phyloP scores from a whole-genome alignment of 345 rosid species.

The Nephelium lappaceum region DNA sequence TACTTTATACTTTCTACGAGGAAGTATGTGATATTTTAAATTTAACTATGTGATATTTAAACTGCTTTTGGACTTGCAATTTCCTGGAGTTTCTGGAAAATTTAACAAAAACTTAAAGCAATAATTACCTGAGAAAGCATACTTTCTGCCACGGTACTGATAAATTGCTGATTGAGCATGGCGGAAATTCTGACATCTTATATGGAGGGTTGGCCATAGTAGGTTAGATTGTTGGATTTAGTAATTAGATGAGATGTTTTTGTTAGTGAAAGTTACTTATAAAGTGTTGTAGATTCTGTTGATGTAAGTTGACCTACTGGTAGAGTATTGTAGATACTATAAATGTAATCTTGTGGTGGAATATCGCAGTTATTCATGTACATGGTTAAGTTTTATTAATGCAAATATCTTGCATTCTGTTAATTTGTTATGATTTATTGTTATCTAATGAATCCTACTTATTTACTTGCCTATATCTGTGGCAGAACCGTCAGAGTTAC shows the following conservation, averaged over 20 bases:
- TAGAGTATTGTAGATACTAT: neutral
- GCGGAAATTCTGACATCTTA: neutral
- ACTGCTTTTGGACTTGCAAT: too few relatives aligned
- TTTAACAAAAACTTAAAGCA: too few relatives aligned
- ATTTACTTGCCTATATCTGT: neutral
- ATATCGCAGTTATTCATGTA: neutral
- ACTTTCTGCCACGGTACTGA: neutral
- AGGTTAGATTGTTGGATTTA: constrained; percentile 1
- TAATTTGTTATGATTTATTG: neutral
- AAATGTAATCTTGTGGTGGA: neutral
- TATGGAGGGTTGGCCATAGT: neutral
- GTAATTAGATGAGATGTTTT: neutral
- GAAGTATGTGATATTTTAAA: too few relatives aligned
- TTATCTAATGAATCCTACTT: neutral
- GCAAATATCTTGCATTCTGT: neutral
- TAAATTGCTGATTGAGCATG: neutral
- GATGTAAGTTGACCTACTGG: neutral
- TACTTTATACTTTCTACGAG: too few relatives aligned
- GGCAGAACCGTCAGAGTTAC: constrained; percentile 78
- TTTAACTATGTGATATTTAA: too few relatives aligned
- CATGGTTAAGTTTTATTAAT: neutral
- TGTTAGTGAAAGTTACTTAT: neutral
- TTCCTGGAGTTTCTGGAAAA: too few relatives aligned
- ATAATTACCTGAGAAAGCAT: neutral
- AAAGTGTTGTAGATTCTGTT: neutral